Percentiles rank a stretch among this genome's conserved stretches.
Conservation (phyloP, 179 eudicot genomes). For the Beta corolliflora region DNA sequence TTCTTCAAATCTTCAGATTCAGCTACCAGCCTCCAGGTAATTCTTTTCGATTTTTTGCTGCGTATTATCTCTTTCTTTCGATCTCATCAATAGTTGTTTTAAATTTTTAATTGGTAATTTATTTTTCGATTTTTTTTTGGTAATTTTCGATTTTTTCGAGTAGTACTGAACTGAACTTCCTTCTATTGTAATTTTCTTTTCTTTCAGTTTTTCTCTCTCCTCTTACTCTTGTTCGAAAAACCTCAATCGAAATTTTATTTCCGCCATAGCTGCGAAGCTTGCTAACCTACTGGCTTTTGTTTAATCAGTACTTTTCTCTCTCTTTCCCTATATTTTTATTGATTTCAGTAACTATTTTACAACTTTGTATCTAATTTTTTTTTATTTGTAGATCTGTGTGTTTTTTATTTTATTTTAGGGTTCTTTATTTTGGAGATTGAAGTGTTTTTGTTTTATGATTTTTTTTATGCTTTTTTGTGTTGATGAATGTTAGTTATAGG, state of each 20-base stretch:
- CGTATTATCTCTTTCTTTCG: no score
- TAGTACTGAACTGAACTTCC: no score
- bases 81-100: no score
- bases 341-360: neutral
- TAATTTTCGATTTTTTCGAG: no score
- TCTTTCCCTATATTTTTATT: neutral
- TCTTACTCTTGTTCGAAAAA: neutral
- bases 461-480: neutral
- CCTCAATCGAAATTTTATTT: neutral
- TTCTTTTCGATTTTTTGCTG: no score
- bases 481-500: neutral
- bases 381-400: slow-evolving; percentile 7
- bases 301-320: neutral
- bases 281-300: neutral
- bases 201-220: neutral
- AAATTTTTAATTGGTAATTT: no score
- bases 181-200: neutral
- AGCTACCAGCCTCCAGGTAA: no score
- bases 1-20: no score
- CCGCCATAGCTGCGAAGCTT: neutral
- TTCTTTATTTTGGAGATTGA: neutral
- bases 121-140: no score
- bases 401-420: neutral
- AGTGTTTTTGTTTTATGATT: neutral
- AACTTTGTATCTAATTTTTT: neutral